Evolutionary conservation across 2,329 filamentous ascomycete species (phyloP), one percentile per base, ranked within the genome.

Genomic region (Fusarium lyarnte): DNA sequence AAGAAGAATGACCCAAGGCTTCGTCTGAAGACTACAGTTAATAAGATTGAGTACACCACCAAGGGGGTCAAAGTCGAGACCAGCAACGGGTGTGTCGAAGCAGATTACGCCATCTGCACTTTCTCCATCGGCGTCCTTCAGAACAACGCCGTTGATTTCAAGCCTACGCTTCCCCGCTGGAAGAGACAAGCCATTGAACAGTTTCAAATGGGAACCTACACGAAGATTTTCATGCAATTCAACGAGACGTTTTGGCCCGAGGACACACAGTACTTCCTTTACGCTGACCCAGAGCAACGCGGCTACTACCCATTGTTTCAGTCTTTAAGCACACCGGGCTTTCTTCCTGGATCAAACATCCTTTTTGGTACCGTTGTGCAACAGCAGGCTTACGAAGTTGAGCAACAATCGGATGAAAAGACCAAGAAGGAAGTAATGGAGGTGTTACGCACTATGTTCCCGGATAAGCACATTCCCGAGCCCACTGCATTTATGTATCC

Each of bases 211-310:
- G 91, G 88, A 8, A 92, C 90, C 0, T 93, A 93, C 81, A 93
- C 90, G 54, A 93, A 93, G 77, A 88, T 93, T 65, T 93, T 93
- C 81, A 82, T 91, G 66, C 91, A 92, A 70, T 93, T 93, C 80
- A 84, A 89, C 66, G 83, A 90, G 62, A 87, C 88, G 0, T 93
- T 93, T 79, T 93, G 91, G 91, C 82, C 72, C 0, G 76, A 80
- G 1, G 80, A 84, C 14, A 81, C 78, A 1, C 79, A 86, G 72
- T 86, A 79, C 70, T 83, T 86, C 66, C 77, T 86, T 0, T 86
- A 86, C 55, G 84, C 85, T 0, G 84, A 85, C 35, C 79, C 82
- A 4, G 78, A 78, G 0, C 75, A 76, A n/a, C 81, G 84, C 5
- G 85, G 85, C 1, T 83, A 84, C 68, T 86, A 81, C 38, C 88